These are phyloP conservation scores for Cronartium ribicola DNA, from an alignment of 1,284 basidiomycete genomes.

Conservation along the genomic window DNA sequence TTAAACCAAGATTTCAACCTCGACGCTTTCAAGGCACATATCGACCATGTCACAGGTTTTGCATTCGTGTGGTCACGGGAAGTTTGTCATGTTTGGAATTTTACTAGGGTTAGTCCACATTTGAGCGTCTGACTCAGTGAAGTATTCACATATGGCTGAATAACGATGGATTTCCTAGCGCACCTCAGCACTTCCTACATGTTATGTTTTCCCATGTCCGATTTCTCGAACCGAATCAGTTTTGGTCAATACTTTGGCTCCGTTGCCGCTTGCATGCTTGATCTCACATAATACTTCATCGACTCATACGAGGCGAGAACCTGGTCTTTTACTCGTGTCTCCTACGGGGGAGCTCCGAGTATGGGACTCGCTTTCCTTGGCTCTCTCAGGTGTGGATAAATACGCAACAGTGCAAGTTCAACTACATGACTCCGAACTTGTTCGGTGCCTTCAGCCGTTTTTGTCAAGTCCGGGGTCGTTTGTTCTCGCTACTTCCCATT, in stretches of 20 bases:
- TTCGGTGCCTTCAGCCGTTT: conserved; percentile 33
- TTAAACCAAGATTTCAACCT: conserved; percentile 28
- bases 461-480: conserved; percentile 38
- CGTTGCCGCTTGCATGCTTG: conserved; percentile 10
- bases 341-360: conserved; percentile 36
- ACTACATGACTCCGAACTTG: conserved; percentile 34
- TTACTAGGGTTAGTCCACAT: conserved; percentile 43
- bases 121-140: background rate
- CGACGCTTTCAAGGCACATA: conserved; percentile 25
- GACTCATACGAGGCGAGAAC: conserved; percentile 26
- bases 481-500: conserved; percentile 35
- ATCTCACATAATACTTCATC: conserved; percentile 21
- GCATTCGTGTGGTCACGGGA: conserved; percentile 46
- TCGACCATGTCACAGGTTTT: conserved; percentile 47
- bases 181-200: conserved; percentile 31
- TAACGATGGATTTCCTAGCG: conserved; percentile 15
- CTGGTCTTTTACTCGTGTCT: conserved; percentile 37
- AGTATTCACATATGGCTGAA: background rate
- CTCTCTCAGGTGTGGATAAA: conserved; percentile 36
- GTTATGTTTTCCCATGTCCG: conserved; percentile 37
- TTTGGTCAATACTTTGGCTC: conserved; percentile 6
- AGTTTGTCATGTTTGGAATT: conserved; percentile 49
- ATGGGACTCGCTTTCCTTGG: conserved; percentile 39
- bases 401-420: conserved; percentile 37
- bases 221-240: conserved; percentile 26